Evolutionary conservation across 2,329 filamentous ascomycete species (phyloP).

Genomic region (Dothideomycetes sp.): DNA sequence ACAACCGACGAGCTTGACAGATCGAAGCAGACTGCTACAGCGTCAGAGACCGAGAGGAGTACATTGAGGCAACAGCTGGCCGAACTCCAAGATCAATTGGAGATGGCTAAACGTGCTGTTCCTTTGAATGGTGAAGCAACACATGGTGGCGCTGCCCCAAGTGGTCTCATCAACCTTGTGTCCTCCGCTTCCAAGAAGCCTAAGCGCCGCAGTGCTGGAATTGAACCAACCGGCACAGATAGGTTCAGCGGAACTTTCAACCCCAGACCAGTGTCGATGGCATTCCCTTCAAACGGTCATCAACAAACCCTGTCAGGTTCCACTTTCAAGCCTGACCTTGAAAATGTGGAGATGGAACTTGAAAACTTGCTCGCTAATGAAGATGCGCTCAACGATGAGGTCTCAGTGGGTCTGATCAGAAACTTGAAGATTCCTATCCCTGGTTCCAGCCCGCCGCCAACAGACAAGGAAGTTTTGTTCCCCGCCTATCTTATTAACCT

Average conservation of each 20-base stretch:
- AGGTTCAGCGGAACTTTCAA: constrained; percentile 89
- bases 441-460: constrained; percentile 76
- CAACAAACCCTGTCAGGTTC: constrained; percentile 65
- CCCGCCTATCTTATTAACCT: constrained; percentile 98
- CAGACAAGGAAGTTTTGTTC: constrained; percentile 97
- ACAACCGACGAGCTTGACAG: constrained; percentile 75
- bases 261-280: constrained; percentile 93
- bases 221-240: constrained; percentile 75
- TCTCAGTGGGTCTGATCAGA: constrained; percentile 88
- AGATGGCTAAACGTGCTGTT: constrained; percentile 68
- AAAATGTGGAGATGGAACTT: constrained; percentile 91
- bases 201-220: constrained; percentile 84
- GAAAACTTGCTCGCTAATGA: constrained; percentile 91
- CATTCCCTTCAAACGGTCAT: constrained; percentile 58
- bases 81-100: constrained; percentile 86
- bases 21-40: constrained; percentile 63
- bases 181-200: constrained; percentile 76
- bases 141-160: constrained; percentile 42
- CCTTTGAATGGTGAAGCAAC: constrained; percentile 59
- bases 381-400: constrained; percentile 91
- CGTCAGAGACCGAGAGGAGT: constrained; percentile 76
- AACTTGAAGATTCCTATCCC: constrained; percentile 94
- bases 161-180: constrained; percentile 89
- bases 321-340: constrained; percentile 69
- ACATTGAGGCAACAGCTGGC: constrained; percentile 78